phyloP scores from a whole-genome alignment of 306 rosid species.

The Macrotyloma uniflorum region DNA sequence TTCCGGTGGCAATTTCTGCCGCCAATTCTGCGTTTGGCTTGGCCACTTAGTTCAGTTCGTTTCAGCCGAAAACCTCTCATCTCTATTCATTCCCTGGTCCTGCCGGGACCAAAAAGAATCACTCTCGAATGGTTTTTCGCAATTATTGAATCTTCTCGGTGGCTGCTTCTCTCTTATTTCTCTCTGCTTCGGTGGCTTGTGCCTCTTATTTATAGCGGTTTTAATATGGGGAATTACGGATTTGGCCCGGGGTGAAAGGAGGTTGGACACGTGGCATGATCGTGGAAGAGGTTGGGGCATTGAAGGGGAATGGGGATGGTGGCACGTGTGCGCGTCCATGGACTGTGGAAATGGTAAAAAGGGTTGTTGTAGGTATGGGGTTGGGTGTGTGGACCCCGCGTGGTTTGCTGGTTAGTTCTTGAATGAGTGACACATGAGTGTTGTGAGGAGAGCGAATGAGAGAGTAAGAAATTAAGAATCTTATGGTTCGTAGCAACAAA shows the following conservation, averaged over 20 bases:
- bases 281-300: background rate
- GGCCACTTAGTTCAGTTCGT: conserved; percentile 49
- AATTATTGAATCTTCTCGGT: background rate
- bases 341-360: background rate
- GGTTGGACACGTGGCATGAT: background rate
- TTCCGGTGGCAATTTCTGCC: conserved; percentile 92
- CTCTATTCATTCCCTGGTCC: conserved; percentile 79
- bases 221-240: too few species aligned
- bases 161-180: background rate
- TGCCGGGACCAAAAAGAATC: background rate
- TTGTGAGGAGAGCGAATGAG: background rate
- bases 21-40: conserved; percentile 54
- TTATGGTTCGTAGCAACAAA: background rate
- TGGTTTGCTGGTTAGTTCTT: background rate
- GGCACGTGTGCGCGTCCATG: background rate
- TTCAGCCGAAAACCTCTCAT: conserved; percentile 54
- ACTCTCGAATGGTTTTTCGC: background rate
- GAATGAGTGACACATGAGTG: background rate
- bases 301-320: background rate
- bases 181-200: background rate
- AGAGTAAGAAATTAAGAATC: background rate
- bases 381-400: background rate
- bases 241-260: background rate
- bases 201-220: conserved; percentile 5
- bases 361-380: background rate